Evolutionary conservation across 352 stramenopile species (phyloP), one percentile per base, ranked within the genome.

Genomic region (Peronospora destructor): DNA sequence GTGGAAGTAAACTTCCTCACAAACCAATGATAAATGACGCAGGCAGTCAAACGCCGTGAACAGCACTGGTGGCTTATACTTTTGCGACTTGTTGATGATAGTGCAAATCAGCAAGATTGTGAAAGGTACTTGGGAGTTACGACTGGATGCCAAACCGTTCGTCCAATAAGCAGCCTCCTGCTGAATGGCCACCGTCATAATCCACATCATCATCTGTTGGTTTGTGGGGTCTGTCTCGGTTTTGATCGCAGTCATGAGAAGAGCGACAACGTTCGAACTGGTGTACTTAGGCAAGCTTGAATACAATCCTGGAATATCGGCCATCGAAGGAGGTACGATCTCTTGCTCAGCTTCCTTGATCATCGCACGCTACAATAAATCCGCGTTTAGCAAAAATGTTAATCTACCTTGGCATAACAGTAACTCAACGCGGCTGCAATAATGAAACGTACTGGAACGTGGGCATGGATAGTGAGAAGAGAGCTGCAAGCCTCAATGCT

Each of bases 171-270:
- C 73, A n/a, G 80, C 81, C 53, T 94, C 83, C 56, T 94, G 78
- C 48, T 91, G 80, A 39, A 91, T 90, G 1, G 83, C 83, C 13
- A 94, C 79, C 1, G 78, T 87, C 41, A 94, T 64, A 42, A 90
- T 71, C 83, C 83, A 94, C 58, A 94, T 84, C 42, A 86, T 85
- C 83, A 94, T 91, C 47, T 94, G 83, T 58, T 91, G 80, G 55
- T 94, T 94, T 10, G 83, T 91, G 4, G 83, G 80, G 38, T 94
- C 83, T 26, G 49, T 75, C 51, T 94, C 83, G 0, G 64, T 78
- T 45, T 94, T 94, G 39, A 91, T 78, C 11, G 76, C 78, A 43
- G 82, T 87, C 65, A 88, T 87, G 12, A 94, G 54, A 7, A 94
- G 51, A 16, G 74, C 80, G 11, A 94, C 79, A 26, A 94, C 78